Base-by-base conservation (phyloP, 2,329 filamentous ascomycete genomes). In the Pochonia chlamydosporia region DNA sequence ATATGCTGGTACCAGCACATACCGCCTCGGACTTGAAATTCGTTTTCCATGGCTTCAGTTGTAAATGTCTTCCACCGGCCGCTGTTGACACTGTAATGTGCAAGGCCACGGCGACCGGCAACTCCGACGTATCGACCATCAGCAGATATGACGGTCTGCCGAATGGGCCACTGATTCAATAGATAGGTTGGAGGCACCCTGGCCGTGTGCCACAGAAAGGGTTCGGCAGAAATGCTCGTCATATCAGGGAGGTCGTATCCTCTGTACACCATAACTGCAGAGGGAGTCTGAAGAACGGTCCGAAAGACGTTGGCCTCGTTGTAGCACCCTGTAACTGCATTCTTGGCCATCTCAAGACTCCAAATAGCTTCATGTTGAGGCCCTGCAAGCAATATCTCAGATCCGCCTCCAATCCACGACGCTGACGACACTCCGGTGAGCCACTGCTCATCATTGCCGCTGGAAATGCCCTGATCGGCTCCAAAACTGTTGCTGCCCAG, bases 1-100 rank as follows among this genome's bases (percentile, higher is more conserved):
- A 97, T 87, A 66, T 99, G 92, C 55, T 95, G 90, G 62, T 95
- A 91, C 93, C 93, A 99, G 63, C 92, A 97, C 91, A 99, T 96
- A 6, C 93, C 93, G 42, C 93, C 93, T 52, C 91, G 78, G 13
- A 99, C 89, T 21, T 89, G 82, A 62, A 99, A 99, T 52, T 91
- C 89, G 57, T 91, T 90, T 65, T 97, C 93, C 60, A 85, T 79
- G 25, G 78, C 81, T 23, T 84, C 78, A 57, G 91, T 89, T 42
- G 85, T 78, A 63, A 99, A 99, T 0, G 87, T 95, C 63, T 95
- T 96, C 93, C 93, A 99, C 49, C 93, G 80, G 24, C 92, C 89
- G 61, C 92, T 97, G 55, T 87, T 87, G 51, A 96, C 82, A 59
- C 93, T 97, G 67, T 99, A 99, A 64, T 99, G 93, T 9, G 92